These are phyloP conservation scores for Trichoderma harzianum DNA, from an alignment of 2,329 filamentous ascomycete species.

Conservation along the genomic window DNA sequence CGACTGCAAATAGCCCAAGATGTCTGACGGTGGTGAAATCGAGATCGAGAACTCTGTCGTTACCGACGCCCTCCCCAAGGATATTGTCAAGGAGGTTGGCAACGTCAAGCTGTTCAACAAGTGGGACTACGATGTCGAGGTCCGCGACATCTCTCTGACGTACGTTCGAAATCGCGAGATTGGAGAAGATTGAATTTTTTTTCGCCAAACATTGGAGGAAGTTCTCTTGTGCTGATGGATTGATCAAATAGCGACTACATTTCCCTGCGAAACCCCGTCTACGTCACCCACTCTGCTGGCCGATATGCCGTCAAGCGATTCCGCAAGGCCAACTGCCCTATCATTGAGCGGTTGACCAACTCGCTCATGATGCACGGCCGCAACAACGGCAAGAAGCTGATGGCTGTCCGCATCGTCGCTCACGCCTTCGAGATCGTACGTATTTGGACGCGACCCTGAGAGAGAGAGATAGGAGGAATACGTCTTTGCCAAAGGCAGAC, in stretches of 20 bases:
- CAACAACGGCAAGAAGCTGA: constrained; percentile 99
- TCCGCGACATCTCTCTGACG: constrained; percentile 99
- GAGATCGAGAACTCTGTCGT: constrained; percentile 77
- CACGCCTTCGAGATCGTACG: constrained; percentile 99
- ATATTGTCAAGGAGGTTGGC: constrained; percentile 84
- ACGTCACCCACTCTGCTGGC: constrained; percentile 97
- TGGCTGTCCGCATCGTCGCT: constrained; percentile 98
- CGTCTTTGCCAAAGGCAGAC: not conserved
- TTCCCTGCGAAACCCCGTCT: constrained; percentile 98
- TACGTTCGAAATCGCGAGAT: constrained; percentile 48
- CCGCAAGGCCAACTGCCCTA: constrained; percentile 99
- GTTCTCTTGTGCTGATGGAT: constrained; percentile 32
- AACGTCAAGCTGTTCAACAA: constrained; percentile 97
- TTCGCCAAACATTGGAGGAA: not conserved
- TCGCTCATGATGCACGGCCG: constrained; percentile 99
- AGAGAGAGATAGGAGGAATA: not conserved
- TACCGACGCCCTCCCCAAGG: constrained; percentile 86
- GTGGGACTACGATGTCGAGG: constrained; percentile 98
- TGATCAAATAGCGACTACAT: constrained; percentile 82
- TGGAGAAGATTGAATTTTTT: not conserved
- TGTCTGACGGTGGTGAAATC: constrained; percentile 95
- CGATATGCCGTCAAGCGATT: constrained; percentile 99
- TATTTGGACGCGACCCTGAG: constrained; percentile 29
- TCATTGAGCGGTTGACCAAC: constrained; percentile 99
- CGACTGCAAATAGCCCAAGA: constrained; percentile 53